phyloP scores from a whole-genome alignment of 2,329 filamentous ascomycete species.

The Phialocephala subalpina region DNA sequence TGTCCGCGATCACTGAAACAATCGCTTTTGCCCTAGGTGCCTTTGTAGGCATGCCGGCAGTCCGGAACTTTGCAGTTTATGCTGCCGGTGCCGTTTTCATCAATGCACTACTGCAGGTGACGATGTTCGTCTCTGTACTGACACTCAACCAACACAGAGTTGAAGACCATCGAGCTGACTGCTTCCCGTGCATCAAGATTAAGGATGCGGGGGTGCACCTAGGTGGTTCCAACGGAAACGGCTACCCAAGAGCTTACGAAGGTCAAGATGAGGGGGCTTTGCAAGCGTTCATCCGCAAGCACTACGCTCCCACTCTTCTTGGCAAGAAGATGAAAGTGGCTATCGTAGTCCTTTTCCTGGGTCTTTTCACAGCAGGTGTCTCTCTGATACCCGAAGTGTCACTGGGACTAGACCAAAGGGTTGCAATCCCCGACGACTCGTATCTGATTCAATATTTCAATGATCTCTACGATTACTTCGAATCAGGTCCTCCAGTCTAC shows the following conservation, averaged over 20 bases:
- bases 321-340: slow-evolving; percentile 80
- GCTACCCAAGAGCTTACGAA: slow-evolving; percentile 44
- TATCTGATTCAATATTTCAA: slow-evolving; percentile 98
- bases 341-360: slow-evolving; percentile 84
- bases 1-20: slow-evolving; percentile 95
- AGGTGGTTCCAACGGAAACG: slow-evolving; percentile 65
- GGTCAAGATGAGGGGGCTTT: slow-evolving; percentile 84
- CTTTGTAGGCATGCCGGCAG: slow-evolving; percentile 97
- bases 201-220: slow-evolving; percentile 76
- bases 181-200: slow-evolving; percentile 88
- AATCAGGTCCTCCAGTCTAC: slow-evolving; percentile 92
- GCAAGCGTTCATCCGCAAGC: slow-evolving; percentile 88
- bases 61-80: slow-evolving; percentile 96
- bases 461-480: slow-evolving; percentile 92
- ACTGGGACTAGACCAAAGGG: slow-evolving; percentile 91
- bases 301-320: slow-evolving; percentile 84
- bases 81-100: slow-evolving; percentile 96
- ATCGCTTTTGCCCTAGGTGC: slow-evolving; percentile 91
- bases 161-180: slow-evolving; percentile 88
- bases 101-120: slow-evolving; percentile 96
- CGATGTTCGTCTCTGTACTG: slow-evolving; percentile 94
- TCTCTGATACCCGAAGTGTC: slow-evolving; percentile 85
- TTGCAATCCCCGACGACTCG: slow-evolving; percentile 91
- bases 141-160: slow-evolving; percentile 91
- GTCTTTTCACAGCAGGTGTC: slow-evolving; percentile 84